Percentiles rank a stretch among this genome's conserved stretches.
These are phyloP conservation scores for Collybiopsis confluens DNA, from an alignment of 768 basidiomycete species.

Conservation along the genomic window DNA sequence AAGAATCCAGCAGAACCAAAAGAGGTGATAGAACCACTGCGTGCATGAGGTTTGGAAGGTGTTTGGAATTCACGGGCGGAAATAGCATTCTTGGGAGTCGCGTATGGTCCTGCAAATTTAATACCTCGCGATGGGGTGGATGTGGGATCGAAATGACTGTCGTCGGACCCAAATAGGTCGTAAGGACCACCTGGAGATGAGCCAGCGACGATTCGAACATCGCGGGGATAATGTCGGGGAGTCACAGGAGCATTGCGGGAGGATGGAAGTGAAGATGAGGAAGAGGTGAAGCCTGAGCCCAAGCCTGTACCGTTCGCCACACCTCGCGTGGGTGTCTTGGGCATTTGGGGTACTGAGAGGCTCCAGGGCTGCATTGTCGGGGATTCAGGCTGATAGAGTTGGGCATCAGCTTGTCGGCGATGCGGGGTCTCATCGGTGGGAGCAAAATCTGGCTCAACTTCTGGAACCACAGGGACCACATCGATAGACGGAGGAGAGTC, in stretches of 20 bases:
- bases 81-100: constrained; percentile 54
- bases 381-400: constrained; percentile 51
- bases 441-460: constrained; percentile 64
- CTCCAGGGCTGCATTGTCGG: constrained; percentile 3
- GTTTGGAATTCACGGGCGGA: constrained; percentile 47
- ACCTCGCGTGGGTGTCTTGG: constrained; percentile 46
- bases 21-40: constrained; percentile 18
- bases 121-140: constrained; percentile 81
- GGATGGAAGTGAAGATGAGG: constrained; percentile 45
- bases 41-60: constrained; percentile 37
- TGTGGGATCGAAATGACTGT: constrained; percentile 69
- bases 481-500: constrained; percentile 37
- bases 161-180: constrained; percentile 36
- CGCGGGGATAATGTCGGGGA: constrained; percentile 38
- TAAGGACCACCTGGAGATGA: constrained; percentile 32
- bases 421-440: constrained; percentile 55
- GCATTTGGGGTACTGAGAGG: constrained; percentile 16
- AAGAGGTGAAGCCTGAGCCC: constrained; percentile 23
- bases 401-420: constrained; percentile 43
- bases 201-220: constrained; percentile 32
- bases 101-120: constrained; percentile 51
- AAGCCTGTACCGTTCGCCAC: constrained; percentile 17
- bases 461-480: constrained; percentile 21
- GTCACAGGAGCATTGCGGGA: constrained; percentile 52
- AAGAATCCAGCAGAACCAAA: constrained; percentile 25